These are phyloP conservation scores for Suillus alpinus DNA, from an alignment of 768 basidiomycete genomes.

Conservation along the genomic window DNA sequence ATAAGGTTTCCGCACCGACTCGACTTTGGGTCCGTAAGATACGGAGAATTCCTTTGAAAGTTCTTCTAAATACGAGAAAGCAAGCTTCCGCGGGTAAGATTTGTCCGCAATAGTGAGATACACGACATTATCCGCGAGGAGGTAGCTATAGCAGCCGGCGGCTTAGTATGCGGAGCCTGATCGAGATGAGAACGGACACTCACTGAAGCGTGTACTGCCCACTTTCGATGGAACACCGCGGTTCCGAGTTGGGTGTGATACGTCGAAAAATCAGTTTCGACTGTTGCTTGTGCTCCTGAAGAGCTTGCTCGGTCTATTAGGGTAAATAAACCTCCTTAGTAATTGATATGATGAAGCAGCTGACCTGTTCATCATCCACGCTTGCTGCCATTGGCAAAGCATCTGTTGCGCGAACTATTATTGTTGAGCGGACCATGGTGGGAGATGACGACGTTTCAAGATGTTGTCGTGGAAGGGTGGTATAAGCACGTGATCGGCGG, in stretches of 20 bases:
- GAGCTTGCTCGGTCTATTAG: slow-evolving; percentile 80
- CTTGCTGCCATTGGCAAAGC: slow-evolving; percentile 91
- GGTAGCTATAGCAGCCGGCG: slow-evolving; percentile 61
- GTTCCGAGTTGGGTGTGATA: slow-evolving; percentile 91
- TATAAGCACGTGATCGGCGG: slow-evolving; percentile 6
- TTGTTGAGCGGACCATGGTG: slow-evolving; percentile 82
- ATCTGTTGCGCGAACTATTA: slow-evolving; percentile 81
- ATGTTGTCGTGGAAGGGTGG: background rate
- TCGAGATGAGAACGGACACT: slow-evolving; percentile 31
- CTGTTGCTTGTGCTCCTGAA: slow-evolving; percentile 98
- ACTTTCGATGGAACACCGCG: slow-evolving; percentile 94
- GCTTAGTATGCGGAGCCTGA: background rate
- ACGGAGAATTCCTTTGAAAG: slow-evolving; percentile 93
- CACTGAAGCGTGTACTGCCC: slow-evolving; percentile 96
- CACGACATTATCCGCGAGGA: slow-evolving; percentile 90
- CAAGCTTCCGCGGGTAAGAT: slow-evolving; percentile 94
- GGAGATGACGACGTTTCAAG: background rate
- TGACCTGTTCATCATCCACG: slow-evolving; percentile 95
- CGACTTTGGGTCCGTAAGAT: slow-evolving; percentile 92
- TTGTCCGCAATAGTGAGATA: slow-evolving; percentile 96
- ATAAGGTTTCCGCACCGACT: slow-evolving; percentile 92
- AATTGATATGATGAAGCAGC: slow-evolving; percentile 12
- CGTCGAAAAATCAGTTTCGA: slow-evolving; percentile 95
- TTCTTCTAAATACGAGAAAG: slow-evolving; percentile 97
- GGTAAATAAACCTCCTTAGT: background rate